These are phyloP conservation scores for Nidularia pulvinata DNA, from an alignment of 768 basidiomycete genomes.

Conservation along the genomic window DNA sequence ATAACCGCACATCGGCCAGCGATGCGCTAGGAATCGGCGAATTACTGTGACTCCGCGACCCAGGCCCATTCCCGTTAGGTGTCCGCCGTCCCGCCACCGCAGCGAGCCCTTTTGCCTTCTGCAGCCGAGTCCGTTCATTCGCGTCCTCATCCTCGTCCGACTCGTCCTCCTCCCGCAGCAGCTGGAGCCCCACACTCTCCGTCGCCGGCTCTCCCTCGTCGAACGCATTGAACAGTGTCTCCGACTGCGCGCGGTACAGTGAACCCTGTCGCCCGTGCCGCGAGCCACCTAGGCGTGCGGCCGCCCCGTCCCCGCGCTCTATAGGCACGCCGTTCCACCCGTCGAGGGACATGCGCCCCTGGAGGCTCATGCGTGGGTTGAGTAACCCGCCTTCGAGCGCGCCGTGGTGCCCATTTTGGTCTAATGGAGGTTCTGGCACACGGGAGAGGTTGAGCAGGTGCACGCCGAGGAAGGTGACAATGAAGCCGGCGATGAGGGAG, in stretches of 20 bases:
- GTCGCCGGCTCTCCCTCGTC: conserved; percentile 25
- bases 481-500: conserved; percentile 88
- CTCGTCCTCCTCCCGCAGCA: conserved; percentile 70
- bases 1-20: conserved; percentile 36
- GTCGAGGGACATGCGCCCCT: conserved; percentile 81
- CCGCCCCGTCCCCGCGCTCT: conserved; percentile 11
- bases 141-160: conserved; percentile 47
- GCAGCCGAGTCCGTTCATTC: conserved; percentile 43
- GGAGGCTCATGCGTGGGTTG: conserved; percentile 79
- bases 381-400: conserved; percentile 67
- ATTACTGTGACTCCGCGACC: conserved; percentile 54
- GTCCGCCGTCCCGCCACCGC: conserved; percentile 3
- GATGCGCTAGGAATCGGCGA: conserved; percentile 43
- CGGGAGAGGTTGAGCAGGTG: conserved; percentile 89
- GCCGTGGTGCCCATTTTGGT: conserved; percentile 40
- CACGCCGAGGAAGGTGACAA: conserved; percentile 96
- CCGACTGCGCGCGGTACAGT: conserved; percentile 62
- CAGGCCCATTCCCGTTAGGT: conserved; percentile 17
- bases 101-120: conserved; percentile 13
- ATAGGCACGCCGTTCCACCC: conserved; percentile 53
- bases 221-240: conserved; percentile 76
- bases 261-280: conserved; percentile 68
- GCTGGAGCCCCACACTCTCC: conserved; percentile 49
- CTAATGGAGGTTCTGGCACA: conserved; percentile 41
- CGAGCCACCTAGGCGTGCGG: conserved; percentile 22